phyloP scores from a whole-genome alignment of 2,329 filamentous ascomycete genomes.

The Apiospora pterosperma region DNA sequence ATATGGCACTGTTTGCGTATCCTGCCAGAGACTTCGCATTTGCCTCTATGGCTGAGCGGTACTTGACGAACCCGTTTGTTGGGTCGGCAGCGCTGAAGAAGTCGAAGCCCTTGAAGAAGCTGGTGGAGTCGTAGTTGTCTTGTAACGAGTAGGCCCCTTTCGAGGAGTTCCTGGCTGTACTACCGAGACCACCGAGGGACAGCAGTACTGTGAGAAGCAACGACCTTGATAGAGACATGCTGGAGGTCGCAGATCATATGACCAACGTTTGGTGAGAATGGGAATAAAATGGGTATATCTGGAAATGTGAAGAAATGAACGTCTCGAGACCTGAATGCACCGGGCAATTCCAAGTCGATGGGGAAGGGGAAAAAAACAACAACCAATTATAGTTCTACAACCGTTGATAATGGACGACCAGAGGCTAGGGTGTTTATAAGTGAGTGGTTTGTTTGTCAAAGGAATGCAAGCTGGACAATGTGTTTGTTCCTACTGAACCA shows the following conservation, averaged over 20 bases:
- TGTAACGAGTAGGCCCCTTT: constrained; percentile 40
- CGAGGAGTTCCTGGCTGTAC: constrained; percentile 4
- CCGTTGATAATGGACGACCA: background rate
- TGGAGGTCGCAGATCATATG: background rate
- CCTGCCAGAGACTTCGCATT: constrained; percentile 55
- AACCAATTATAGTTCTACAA: background rate
- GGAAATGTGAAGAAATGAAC: background rate
- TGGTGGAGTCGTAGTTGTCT: constrained; percentile 46
- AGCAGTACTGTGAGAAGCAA: constrained; percentile 1
- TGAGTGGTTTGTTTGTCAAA: background rate
- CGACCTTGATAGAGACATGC: background rate
- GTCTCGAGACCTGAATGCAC: background rate
- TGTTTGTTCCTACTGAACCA: background rate
- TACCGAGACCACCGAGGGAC: constrained; percentile 7
- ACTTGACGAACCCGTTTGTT: constrained; percentile 72
- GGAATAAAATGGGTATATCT: background rate
- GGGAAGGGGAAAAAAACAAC: background rate
- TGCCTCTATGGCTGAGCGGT: constrained; percentile 58
- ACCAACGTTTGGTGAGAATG: background rate
- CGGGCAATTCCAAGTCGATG: background rate
- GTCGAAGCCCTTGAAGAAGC: constrained; percentile 54
- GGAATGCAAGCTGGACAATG: background rate
- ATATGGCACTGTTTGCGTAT: constrained; percentile 52
- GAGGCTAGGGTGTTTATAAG: background rate
- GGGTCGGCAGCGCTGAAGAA: constrained; percentile 62